Conservation (phyloP, 2,329 filamentous ascomycete species). For the Talaromyces islandicus region DNA sequence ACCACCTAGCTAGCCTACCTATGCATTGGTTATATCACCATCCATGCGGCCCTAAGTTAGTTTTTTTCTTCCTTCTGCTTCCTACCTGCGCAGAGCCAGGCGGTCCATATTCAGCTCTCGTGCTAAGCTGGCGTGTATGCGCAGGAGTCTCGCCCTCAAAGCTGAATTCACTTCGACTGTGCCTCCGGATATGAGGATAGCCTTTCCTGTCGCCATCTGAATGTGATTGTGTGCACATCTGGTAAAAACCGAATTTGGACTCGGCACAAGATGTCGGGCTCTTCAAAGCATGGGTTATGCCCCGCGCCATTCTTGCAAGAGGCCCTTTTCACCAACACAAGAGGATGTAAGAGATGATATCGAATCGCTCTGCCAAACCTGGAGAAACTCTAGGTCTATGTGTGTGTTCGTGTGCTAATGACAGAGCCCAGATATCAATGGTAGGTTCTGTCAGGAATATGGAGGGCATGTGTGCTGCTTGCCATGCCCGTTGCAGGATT, state of each 20-base stretch:
- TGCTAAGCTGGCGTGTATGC: not conserved
- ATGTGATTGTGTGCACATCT: not conserved
- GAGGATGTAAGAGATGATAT: conserved; percentile 58
- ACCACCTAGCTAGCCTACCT: not conserved
- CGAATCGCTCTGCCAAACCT: too few species aligned
- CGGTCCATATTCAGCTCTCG: not conserved
- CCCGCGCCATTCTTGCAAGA: conserved; percentile 64
- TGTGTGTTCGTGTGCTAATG: not conserved
- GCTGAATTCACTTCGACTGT: not conserved
- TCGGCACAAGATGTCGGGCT: conserved; percentile 3
- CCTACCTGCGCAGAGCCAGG: not conserved
- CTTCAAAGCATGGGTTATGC: conserved; percentile 46
- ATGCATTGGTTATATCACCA: not conserved
- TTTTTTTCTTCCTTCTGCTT: not conserved
- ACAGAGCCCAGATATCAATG: conserved; percentile 46
- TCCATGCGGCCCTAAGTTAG: not conserved
- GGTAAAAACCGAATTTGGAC: not conserved
- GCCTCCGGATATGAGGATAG: not conserved
- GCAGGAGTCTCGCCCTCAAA: not conserved
- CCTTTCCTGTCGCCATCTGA: not conserved
- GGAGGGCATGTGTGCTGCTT: conserved; percentile 67
- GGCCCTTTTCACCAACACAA: conserved; percentile 50
- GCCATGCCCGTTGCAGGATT: conserved; percentile 82
- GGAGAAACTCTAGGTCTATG: too few species aligned
- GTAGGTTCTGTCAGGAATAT: conserved; percentile 54